Percentiles rank a stretch among this genome's conserved stretches.
These are phyloP conservation scores for Closterium sp. DNA, from an alignment of 139 green algal species.

Conservation along the genomic window DNA sequence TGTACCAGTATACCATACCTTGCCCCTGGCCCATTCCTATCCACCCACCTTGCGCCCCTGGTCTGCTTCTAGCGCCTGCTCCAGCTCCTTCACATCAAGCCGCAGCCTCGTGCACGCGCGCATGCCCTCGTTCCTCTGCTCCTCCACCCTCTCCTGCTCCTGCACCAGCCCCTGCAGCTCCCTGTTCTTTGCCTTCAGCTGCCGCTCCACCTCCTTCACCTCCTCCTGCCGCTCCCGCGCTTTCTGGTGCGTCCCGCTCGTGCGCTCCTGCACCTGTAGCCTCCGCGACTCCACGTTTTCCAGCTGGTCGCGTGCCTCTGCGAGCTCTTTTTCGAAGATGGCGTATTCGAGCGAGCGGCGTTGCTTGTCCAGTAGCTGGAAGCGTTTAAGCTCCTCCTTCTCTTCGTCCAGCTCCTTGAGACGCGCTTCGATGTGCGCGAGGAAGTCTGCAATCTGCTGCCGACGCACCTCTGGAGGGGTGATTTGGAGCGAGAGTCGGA, in stretches of 20 bases:
- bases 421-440: conserved; percentile 59
- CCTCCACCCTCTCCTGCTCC: conserved; percentile 37
- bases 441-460: conserved; percentile 77
- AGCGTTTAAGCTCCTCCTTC: conserved; percentile 83
- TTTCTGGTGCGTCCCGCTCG: conserved; percentile 21
- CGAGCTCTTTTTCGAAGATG: conserved; percentile 82
- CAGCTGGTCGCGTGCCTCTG: conserved; percentile 51
- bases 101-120: conserved; percentile 58
- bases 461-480: conserved; percentile 58
- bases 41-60: not conserved
- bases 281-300: conserved; percentile 51
- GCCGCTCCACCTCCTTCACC: conserved; percentile 61
- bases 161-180: not conserved
- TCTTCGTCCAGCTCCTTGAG: conserved; percentile 64
- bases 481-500: not conserved
- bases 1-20: too few relatives aligned
- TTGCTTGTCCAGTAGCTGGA: conserved; percentile 78
- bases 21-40: not conserved
- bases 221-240: conserved; percentile 35
- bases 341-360: conserved; percentile 85
- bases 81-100: conserved; percentile 74
- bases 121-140: conserved; percentile 57
- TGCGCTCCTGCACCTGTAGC: not conserved
- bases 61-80: conserved; percentile 48
- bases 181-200: conserved; percentile 50